These are phyloP conservation scores for Citropsis articulata DNA, from an alignment of 345 rosid genomes.

Conservation along the genomic window DNA sequence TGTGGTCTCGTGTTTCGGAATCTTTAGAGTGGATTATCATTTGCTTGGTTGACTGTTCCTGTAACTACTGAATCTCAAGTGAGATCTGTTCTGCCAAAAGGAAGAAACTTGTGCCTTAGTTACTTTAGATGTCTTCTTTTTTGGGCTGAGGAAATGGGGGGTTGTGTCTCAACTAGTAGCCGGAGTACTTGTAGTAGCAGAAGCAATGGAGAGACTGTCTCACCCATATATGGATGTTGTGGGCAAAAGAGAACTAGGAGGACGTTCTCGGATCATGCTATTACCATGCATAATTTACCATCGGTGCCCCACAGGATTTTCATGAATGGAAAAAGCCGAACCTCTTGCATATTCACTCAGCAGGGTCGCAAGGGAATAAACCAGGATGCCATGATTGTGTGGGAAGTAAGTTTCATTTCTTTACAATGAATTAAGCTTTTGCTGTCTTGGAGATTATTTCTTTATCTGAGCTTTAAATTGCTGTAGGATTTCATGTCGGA, in stretches of 20 bases:
- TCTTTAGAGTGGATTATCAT: constrained; percentile 32
- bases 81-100: constrained; percentile 42
- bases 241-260: constrained; percentile 69
- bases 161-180: constrained; percentile 87
- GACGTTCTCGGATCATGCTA: constrained; percentile 62
- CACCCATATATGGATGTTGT: constrained; percentile 61
- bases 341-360: constrained; percentile 91
- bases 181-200: constrained; percentile 70
- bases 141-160: constrained; percentile 71
- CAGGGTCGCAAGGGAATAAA: constrained; percentile 98
- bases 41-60: constrained; percentile 31
- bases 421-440: constrained; percentile 14
- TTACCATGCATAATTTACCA: constrained; percentile 60
- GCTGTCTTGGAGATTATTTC: constrained; percentile 11
- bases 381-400: constrained; percentile 97
- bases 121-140: constrained; percentile 33
- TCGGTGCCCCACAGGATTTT: constrained; percentile 73
- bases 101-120: constrained; percentile 24
- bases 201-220: constrained; percentile 65
- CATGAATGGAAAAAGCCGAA: constrained; percentile 76
- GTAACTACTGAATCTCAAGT: constrained; percentile 25
- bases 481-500: constrained; percentile 86
- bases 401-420: constrained; percentile 79
- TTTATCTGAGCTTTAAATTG: constrained; percentile 15
- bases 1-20: constrained; percentile 39